Evolutionary conservation across 192 early-diverging fungal species (phyloP).

Genomic region (Coemansia sp.): DNA sequence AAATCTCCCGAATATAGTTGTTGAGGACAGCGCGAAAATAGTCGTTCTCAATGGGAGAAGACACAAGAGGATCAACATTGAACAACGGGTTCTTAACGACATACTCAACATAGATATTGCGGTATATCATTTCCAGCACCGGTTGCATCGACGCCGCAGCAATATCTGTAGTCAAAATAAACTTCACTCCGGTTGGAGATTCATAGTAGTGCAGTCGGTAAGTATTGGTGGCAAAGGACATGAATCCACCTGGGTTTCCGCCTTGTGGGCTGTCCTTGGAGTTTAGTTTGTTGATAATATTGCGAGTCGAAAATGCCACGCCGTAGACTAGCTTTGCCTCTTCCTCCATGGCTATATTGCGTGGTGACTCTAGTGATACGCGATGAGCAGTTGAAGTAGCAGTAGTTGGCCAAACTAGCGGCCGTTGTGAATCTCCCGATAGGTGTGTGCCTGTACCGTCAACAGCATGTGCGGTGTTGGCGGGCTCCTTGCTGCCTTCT

Average conservation of each 20-base stretch:
- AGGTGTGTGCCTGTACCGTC: constrained; percentile 19
- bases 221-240: constrained; percentile 73
- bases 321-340: constrained; percentile 97
- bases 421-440: constrained; percentile 25
- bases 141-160: constrained; percentile 66
- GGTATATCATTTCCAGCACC: constrained; percentile 80
- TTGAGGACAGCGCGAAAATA: constrained; percentile 56
- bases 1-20: constrained; percentile 52
- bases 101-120: constrained; percentile 90
- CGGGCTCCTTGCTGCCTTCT: constrained; percentile 1
- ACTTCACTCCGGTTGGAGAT: constrained; percentile 84
- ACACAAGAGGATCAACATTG: constrained; percentile 50
- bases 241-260: constrained; percentile 51
- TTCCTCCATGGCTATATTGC: constrained; percentile 64
- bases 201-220: constrained; percentile 95
- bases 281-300: constrained; percentile 84
- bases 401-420: constrained; percentile 38
- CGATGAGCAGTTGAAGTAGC: constrained; percentile 21
- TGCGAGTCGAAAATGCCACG: constrained; percentile 88
- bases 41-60: constrained; percentile 56
- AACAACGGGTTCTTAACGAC: constrained; percentile 90
- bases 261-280: constrained; percentile 41
- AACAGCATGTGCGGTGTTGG: not conserved
- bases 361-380: constrained; percentile 16
- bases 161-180: constrained; percentile 87